A percentile compares a stretch with the other conserved stretches of the same genome.
These are phyloP conservation scores for Metschnikowia chrysomelidarum DNA, from an alignment of 805 yeast species.

Conservation along the genomic window DNA sequence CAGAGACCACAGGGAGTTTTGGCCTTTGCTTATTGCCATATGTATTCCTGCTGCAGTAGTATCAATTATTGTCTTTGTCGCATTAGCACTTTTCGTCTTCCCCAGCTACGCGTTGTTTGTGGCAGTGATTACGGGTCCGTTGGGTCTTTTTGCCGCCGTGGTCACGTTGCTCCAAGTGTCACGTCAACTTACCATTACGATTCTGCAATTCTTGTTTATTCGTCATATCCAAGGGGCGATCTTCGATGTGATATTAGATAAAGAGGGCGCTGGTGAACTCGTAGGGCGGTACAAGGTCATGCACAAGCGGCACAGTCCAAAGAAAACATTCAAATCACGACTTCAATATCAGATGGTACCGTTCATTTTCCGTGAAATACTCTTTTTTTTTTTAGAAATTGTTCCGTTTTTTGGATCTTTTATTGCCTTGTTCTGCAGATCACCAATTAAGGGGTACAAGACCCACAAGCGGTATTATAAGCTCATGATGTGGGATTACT, in stretches of 20 bases:
- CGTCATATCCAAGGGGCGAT: slow-evolving; percentile 46
- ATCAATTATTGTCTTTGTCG: slow-evolving; percentile 32
- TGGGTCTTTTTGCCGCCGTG: slow-evolving; percentile 48
- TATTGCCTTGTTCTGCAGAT: slow-evolving; percentile 46
- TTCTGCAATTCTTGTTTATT: slow-evolving; percentile 42
- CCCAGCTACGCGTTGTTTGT: slow-evolving; percentile 46
- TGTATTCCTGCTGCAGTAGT: slow-evolving; percentile 46
- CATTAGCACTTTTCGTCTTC: slow-evolving; percentile 38
- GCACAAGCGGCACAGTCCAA: slow-evolving; percentile 2
- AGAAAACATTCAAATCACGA: slow-evolving; percentile 1
- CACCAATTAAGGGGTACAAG: slow-evolving; percentile 52
- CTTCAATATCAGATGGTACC: slow-evolving; percentile 21
- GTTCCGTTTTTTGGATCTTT: slow-evolving; percentile 64
- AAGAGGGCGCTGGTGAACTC: slow-evolving; percentile 45
- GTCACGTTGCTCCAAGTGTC: slow-evolving; percentile 43
- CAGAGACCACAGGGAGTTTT: slow-evolving; percentile 36
- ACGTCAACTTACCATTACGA: slow-evolving; percentile 39
- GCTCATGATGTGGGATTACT: slow-evolving; percentile 48
- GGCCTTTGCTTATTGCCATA: slow-evolving; percentile 47
- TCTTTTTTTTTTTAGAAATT: slow-evolving; percentile 39
- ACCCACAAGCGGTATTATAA: slow-evolving; percentile 57
- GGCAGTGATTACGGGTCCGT: slow-evolving; percentile 47
- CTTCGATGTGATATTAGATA: slow-evolving; percentile 48
- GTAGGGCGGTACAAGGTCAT: slow-evolving; percentile 25
- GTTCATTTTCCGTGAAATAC: slow-evolving; percentile 29